A percentile compares a stretch with the other conserved stretches of the same genome.
phyloP scores from a whole-genome alignment of 1,139 yeast species.

The Suhomyces maxii region DNA sequence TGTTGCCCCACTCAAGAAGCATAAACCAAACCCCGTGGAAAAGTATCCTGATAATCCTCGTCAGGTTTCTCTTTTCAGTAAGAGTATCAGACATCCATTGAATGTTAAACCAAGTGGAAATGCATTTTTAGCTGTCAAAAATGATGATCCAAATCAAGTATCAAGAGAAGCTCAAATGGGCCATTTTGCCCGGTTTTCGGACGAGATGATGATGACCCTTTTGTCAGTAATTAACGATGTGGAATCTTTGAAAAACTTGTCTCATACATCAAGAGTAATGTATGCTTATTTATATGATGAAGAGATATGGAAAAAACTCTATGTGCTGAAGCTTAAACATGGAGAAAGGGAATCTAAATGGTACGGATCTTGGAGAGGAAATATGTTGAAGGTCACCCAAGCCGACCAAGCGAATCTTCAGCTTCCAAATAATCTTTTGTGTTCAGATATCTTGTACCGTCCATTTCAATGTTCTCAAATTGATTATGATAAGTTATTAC shows the following conservation, averaged over 20 bases:
- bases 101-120: slow-evolving; percentile 79
- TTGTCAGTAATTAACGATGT: slow-evolving; percentile 47
- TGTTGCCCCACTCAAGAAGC: no score
- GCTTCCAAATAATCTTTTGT: slow-evolving; percentile 34
- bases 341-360: slow-evolving; percentile 37
- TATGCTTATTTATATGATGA: slow-evolving; percentile 75
- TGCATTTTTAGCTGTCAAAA: slow-evolving; percentile 29
- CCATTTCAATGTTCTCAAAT: slow-evolving; percentile 80
- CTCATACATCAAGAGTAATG: slow-evolving; percentile 62
- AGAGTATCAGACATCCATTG: slow-evolving; percentile 58
- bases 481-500: slow-evolving; percentile 52
- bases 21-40: background rate
- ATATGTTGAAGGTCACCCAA: slow-evolving; percentile 45
- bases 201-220: slow-evolving; percentile 55
- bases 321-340: slow-evolving; percentile 30
- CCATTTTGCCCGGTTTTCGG: slow-evolving; percentile 49
- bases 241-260: slow-evolving; percentile 46
- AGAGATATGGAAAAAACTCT: slow-evolving; percentile 72
- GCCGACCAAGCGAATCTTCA: slow-evolving; percentile 42
- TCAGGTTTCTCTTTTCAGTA: slow-evolving; percentile 23
- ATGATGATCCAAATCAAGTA: slow-evolving; percentile 16
- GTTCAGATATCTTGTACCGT: slow-evolving; percentile 64
- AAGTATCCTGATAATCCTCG: slow-evolving; percentile 19
- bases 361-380: slow-evolving; percentile 79
- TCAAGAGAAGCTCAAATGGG: slow-evolving; percentile 52